Base-by-base conservation (phyloP, 2,329 filamentous ascomycete species). In the Pseudogymnoascus sp. region DNA sequence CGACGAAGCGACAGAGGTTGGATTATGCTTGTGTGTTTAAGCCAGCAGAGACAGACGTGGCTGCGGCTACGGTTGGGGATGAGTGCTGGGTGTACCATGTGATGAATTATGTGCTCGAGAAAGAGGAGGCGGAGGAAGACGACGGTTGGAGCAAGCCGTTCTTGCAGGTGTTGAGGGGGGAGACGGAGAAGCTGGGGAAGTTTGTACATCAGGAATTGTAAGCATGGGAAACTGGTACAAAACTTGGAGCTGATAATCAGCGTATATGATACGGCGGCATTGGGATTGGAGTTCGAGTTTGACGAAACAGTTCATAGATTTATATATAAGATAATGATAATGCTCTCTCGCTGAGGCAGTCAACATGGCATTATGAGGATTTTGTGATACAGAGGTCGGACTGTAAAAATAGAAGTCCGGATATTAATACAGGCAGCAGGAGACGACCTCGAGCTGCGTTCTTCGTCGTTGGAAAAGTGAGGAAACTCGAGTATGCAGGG, bases 1-100 rank as follows among this genome's bases (percentile, higher is more conserved):
- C 84, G 0, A 76, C 67, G 21, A 68, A 67, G 19, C 66, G 69
- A 4, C 68, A 70, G 63, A 77, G 19, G 68, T 68, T 60, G 33
- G 59, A 38, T 17, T 26, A 42, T 17, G 19, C 60, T 67, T 72
- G 63, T 82, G 56, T 7, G 50, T 21, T 38, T n/a, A 72, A 69
- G 42, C 65, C 66, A 56, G n/a, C 29, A n/a, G 50, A 33, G 17
- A 29, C 50, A 19, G 17, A 13, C 7, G 17, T 17, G 7, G 26
- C 26, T 31, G n/a, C 46, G 17, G 69, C 66, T 15, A 72, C 74
- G 38, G 59, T 75, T 26, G 75, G 74, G 1, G 81, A 84, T 64
- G 82, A 81, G 42, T 87, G 85, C 71, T 85, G 83, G 84, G 83
- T 84, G 67, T 82, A 81, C 70, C 78, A 83, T 63, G 75, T 84